These are phyloP conservation scores for Xylaria sp. DNA, from an alignment of 2,329 filamentous ascomycete genomes.

Conservation along the genomic window DNA sequence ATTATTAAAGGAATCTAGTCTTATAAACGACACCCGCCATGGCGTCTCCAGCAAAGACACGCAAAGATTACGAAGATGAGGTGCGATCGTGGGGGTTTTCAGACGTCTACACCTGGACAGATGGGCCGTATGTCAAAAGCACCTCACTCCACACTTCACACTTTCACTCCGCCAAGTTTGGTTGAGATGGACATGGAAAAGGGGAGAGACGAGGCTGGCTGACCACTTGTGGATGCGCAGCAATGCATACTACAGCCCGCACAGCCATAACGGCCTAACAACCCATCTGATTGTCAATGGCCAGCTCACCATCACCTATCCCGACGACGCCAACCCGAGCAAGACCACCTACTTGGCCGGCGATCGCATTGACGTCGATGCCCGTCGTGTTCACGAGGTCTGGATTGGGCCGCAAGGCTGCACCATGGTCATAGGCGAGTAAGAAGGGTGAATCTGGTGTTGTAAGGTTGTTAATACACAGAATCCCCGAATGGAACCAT, in stretches of 20 bases:
- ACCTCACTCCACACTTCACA: not conserved
- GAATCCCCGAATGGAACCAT: not conserved
- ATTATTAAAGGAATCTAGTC: not conserved
- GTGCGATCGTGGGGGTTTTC: constrained; percentile 76
- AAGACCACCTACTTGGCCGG: constrained; percentile 71
- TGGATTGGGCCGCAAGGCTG: constrained; percentile 75
- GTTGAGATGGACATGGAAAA: constrained; percentile 12
- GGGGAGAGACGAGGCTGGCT: constrained; percentile 36
- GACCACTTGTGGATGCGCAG: constrained; percentile 53
- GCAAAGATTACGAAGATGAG: constrained; percentile 65
- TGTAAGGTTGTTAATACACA: constrained; percentile 2
- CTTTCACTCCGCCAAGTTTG: not conserved
- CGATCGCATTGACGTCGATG: constrained; percentile 73
- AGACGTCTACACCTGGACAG: constrained; percentile 78
- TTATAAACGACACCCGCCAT: constrained; percentile 26
- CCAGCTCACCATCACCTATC: constrained; percentile 74
- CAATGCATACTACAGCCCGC: constrained; percentile 75
- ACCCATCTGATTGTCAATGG: constrained; percentile 76
- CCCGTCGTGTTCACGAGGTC: constrained; percentile 72
- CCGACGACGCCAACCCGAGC: constrained; percentile 63
- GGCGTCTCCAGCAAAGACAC: constrained; percentile 51
- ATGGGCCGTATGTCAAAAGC: constrained; percentile 67
- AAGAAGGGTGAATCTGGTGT: not conserved
- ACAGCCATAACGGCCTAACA: constrained; percentile 71
- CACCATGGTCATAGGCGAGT: constrained; percentile 74